phyloP scores from a whole-genome alignment of 2,329 filamentous ascomycete genomes.

The Botrytis fabae region DNA sequence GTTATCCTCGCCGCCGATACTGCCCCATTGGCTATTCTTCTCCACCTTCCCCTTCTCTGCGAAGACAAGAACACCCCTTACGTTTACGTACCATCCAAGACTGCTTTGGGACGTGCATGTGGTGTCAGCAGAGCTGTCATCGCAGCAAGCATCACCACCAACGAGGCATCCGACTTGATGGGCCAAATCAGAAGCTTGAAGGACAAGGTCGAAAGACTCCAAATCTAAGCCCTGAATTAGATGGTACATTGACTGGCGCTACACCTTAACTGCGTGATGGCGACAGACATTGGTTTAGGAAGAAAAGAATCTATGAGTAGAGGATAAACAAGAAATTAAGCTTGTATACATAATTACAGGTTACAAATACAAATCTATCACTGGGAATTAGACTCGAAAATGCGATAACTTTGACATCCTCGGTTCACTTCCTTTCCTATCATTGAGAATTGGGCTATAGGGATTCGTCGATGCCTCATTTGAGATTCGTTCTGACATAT shows the following conservation, averaged over 20 bases:
- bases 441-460: no score
- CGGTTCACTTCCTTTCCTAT: not conserved
- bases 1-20: conserved; percentile 90
- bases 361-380: conserved; percentile 14
- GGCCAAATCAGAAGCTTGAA: conserved; percentile 85
- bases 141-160: conserved; percentile 83
- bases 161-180: conserved; percentile 85
- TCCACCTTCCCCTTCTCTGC: conserved; percentile 84
- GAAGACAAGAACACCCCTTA: conserved; percentile 80
- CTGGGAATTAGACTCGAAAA: not conserved
- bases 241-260: conserved; percentile 15
- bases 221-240: conserved; percentile 64
- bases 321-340: not conserved
- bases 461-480: no score
- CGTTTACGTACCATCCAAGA: conserved; percentile 74
- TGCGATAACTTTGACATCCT: not conserved
- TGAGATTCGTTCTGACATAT: not conserved
- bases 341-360: conserved; percentile 10
- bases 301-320: not conserved
- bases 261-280: conserved; percentile 24
- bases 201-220: conserved; percentile 93
- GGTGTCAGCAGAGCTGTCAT: conserved; percentile 90
- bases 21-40: conserved; percentile 79
- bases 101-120: conserved; percentile 82
- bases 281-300: not conserved